Conservation (phyloP, 192 early-diverging fungal species). For the Podila verticillata region DNA sequence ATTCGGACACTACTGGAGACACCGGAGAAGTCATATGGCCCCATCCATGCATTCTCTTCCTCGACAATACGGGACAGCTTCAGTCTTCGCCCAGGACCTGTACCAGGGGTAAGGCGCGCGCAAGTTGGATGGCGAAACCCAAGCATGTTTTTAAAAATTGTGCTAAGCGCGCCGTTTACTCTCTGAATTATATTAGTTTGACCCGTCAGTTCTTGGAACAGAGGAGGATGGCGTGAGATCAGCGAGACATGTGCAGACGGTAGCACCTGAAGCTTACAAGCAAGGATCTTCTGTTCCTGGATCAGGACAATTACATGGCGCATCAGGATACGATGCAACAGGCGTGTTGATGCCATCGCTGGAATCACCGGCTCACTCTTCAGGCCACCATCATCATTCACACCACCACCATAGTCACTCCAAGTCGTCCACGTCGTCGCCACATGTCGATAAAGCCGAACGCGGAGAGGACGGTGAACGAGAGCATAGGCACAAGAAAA, state of each 20-base stretch:
- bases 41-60: constrained; percentile 32
- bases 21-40: constrained; percentile 43
- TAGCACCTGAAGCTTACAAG: not conserved
- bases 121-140: too few species aligned
- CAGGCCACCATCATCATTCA: constrained; percentile 2
- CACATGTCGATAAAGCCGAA: constrained; percentile 34
- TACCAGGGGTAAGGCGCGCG: constrained; percentile 30
- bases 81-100: constrained; percentile 42
- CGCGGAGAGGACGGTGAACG: constrained; percentile 38
- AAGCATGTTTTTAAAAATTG: not conserved
- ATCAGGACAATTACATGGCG: not conserved
- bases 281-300: too few species aligned
- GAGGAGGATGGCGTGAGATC: constrained; percentile 19
- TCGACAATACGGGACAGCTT: constrained; percentile 44
- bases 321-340: constrained; percentile 10
- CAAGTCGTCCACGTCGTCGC: constrained; percentile 47
- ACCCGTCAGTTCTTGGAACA: constrained; percentile 37
- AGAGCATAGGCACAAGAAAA: constrained; percentile 48
- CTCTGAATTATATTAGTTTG: constrained; percentile 19
- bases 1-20: constrained; percentile 41
- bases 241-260: not conserved
- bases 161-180: not conserved
- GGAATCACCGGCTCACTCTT: constrained; percentile 3
- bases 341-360: not conserved
- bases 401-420: constrained; percentile 21